A percentile compares a stretch with the other conserved stretches of the same genome.
These are phyloP conservation scores for Irpex sp. DNA, from an alignment of 1,284 basidiomycete species.

Conservation along the genomic window DNA sequence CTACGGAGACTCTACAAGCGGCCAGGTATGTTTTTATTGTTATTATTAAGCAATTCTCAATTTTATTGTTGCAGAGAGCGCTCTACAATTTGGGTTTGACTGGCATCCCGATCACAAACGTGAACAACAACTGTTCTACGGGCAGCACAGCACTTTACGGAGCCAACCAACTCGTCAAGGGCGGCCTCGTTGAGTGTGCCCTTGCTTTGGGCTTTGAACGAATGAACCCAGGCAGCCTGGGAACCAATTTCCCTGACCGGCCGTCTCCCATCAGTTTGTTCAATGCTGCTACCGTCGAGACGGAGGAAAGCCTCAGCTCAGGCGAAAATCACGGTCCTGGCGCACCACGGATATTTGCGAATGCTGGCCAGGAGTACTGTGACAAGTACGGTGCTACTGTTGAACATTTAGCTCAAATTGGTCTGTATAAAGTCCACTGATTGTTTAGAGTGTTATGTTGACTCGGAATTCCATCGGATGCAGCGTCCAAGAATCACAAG, in stretches of 20 bases:
- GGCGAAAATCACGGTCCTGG: slow-evolving; percentile 68
- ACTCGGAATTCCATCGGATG: neutral
- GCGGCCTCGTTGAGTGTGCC: slow-evolving; percentile 71
- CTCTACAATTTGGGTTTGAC: slow-evolving; percentile 88
- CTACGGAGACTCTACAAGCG: slow-evolving; percentile 78
- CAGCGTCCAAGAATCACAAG: slow-evolving; percentile 82
- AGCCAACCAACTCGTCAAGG: slow-evolving; percentile 66
- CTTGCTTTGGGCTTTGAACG: slow-evolving; percentile 87
- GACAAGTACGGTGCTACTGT: slow-evolving; percentile 69
- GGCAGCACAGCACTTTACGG: slow-evolving; percentile 74
- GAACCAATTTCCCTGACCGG: slow-evolving; percentile 70
- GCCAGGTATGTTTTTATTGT: slow-evolving; percentile 64
- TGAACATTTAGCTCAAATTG: slow-evolving; percentile 74
- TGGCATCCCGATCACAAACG: slow-evolving; percentile 82
- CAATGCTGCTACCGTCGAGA: slow-evolving; percentile 39
- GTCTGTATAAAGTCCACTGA: slow-evolving; percentile 28
- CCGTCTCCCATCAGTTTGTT: slow-evolving; percentile 53
- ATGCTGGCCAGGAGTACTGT: slow-evolving; percentile 79
- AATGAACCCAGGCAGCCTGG: slow-evolving; percentile 78
- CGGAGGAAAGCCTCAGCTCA: slow-evolving; percentile 48
- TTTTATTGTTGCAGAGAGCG: too few relatives aligned
- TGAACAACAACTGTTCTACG: slow-evolving; percentile 84
- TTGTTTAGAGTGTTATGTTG: neutral
- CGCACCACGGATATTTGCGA: slow-evolving; percentile 75
- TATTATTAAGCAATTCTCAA: too few relatives aligned